A percentile compares a stretch with the other conserved stretches of the same genome.
These are phyloP conservation scores for Daedalea quercina DNA, from an alignment of 768 basidiomycete species.

Conservation along the genomic window DNA sequence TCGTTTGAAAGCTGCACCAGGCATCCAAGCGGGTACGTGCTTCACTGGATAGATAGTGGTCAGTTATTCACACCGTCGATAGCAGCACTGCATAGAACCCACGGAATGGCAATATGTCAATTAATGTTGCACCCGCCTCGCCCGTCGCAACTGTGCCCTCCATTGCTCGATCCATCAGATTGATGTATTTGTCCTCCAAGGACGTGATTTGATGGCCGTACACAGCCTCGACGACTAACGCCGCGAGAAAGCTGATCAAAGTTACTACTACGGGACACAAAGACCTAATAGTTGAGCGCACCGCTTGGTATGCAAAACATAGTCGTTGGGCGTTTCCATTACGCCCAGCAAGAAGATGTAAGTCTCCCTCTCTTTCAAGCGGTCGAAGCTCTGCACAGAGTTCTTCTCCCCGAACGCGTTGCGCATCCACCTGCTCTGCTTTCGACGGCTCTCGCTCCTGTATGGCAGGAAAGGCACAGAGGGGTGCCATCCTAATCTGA, in stretches of 20 bases:
- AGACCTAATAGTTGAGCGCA: not conserved
- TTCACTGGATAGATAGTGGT: conserved; percentile 13
- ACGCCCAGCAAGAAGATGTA: not conserved
- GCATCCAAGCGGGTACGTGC: conserved; percentile 23
- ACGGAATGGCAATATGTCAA: conserved; percentile 11
- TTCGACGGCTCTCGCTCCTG: not conserved
- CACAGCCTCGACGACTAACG: not conserved
- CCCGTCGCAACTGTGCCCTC: conserved; percentile 4
- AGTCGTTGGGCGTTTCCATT: not conserved
- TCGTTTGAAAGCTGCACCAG: conserved; percentile 19
- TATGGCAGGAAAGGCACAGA: not conserved
- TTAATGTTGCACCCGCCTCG: conserved; percentile 3
- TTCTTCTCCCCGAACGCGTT: not conserved
- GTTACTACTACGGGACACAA: not conserved
- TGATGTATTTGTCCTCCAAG: conserved; percentile 12
- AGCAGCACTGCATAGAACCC: not conserved
- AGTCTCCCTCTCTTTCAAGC: not conserved
- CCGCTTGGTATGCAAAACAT: not conserved
- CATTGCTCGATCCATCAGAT: conserved; percentile 15
- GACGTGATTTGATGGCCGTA: conserved; percentile 2
- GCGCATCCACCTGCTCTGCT: not conserved
- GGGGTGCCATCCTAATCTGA: conserved; percentile 9
- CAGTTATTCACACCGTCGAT: not conserved
- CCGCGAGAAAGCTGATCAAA: not conserved
- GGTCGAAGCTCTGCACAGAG: not conserved